Conservation (phyloP, 345 rosid genomes). For the Gossypium rotundifolium region DNA sequence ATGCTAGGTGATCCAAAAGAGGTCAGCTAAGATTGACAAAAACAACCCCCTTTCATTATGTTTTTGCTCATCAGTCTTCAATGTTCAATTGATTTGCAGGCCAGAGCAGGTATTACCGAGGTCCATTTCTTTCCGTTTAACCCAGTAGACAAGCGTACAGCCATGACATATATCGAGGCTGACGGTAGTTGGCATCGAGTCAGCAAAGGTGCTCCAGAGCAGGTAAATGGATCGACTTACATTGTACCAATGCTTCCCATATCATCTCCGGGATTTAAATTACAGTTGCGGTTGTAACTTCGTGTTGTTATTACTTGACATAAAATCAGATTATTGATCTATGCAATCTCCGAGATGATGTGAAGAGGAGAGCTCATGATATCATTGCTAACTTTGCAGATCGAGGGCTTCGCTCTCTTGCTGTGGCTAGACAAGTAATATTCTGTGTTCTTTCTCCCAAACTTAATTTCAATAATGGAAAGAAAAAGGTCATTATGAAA, state of each 20-base stretch:
- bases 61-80: not conserved
- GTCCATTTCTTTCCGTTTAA: conserved; percentile 70
- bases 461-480: not conserved
- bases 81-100: conserved; percentile 28
- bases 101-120: conserved; percentile 59
- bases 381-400: conserved; percentile 39
- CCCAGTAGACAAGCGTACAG: conserved; percentile 68
- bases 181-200: conserved; percentile 56
- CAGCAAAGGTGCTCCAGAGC: conserved; percentile 77
- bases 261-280: not conserved
- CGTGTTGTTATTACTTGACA: not conserved
- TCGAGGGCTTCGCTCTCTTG: not conserved
- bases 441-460: not conserved
- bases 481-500: not conserved
- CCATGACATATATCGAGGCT: conserved; percentile 54
- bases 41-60: not conserved
- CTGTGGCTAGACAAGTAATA: not conserved
- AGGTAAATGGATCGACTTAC: conserved; percentile 27
- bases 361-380: conserved; percentile 45
- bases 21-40: conserved; percentile 1
- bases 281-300: not conserved
- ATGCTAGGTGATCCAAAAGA: conserved; percentile 21
- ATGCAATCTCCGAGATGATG: conserved; percentile 44
- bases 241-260: not conserved
- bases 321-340: conserved; percentile 40